Conservation (phyloP, 1,284 basidiomycete species). For the Takashimella tepidaria region DNA sequence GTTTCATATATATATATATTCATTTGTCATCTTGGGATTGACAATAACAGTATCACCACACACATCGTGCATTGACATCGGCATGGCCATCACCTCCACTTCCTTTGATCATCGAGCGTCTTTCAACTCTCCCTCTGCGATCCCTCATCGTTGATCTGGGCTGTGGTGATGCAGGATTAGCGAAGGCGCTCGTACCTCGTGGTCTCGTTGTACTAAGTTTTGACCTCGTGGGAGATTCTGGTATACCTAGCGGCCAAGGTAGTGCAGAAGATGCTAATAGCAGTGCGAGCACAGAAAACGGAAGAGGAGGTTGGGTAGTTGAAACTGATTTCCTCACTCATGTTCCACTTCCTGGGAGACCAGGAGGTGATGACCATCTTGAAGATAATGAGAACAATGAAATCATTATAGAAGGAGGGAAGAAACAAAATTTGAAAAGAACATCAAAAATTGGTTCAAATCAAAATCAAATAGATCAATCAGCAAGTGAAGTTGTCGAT, state of each 20-base stretch:
- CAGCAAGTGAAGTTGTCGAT: conserved; percentile 63
- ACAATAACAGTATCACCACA: conserved; percentile 76
- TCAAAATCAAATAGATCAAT: conserved; percentile 9
- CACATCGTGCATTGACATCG: conserved; percentile 81
- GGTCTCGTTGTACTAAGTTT: conserved; percentile 70
- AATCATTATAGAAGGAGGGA: conserved; percentile 7
- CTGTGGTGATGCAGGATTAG: conserved; percentile 89
- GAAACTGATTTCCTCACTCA: conserved; percentile 71
- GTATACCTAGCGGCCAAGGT: conserved; percentile 49
- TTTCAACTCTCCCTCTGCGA: conserved; percentile 56
- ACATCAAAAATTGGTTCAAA: conserved; percentile 31
- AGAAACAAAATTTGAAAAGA: conserved; percentile 50
- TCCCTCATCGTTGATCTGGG: conserved; percentile 88
- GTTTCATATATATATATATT: too few relatives aligned
- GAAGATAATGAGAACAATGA: conserved; percentile 40
- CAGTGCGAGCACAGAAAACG: background rate
- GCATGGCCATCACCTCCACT: conserved; percentile 90
- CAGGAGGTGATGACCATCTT: conserved; percentile 40
- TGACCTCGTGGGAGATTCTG: conserved; percentile 66
- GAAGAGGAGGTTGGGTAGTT: conserved; percentile 59
- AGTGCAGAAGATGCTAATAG: conserved; percentile 55
- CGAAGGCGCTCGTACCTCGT: conserved; percentile 63
- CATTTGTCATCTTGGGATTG: background rate
- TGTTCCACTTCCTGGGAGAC: conserved; percentile 75
- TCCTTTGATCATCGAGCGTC: conserved; percentile 62